Conservation (phyloP, 2,329 filamentous ascomycete species). For the Aureobasidium musti region DNA sequence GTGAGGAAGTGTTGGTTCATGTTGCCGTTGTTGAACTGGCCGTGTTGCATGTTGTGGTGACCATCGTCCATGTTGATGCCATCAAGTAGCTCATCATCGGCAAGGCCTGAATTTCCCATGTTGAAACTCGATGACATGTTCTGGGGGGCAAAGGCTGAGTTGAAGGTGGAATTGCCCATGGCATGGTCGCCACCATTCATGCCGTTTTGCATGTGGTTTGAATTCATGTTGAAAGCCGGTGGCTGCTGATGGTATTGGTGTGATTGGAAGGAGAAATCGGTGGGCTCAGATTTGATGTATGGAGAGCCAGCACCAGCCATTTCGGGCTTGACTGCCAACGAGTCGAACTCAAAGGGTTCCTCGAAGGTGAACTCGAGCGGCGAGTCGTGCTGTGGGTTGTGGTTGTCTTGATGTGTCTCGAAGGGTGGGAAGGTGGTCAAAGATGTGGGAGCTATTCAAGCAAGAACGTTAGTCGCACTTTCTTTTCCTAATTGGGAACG, state of each 20-base stretch:
- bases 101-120: constrained; percentile 74
- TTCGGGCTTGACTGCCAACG: constrained; percentile 33
- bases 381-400: constrained; percentile 40
- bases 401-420: constrained; percentile 35
- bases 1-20: constrained; percentile 28
- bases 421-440: constrained; percentile 42
- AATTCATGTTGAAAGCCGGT: constrained; percentile 34
- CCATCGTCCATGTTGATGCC: constrained; percentile 60
- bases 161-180: constrained; percentile 56
- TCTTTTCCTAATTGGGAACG: constrained; percentile 17
- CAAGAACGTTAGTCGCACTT: constrained; percentile 8
- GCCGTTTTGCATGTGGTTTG: constrained; percentile 23
- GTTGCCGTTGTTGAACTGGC: constrained; percentile 31
- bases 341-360: constrained; percentile 34
- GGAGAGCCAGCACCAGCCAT: constrained; percentile 61
- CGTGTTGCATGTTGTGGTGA: constrained; percentile 38
- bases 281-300: constrained; percentile 69
- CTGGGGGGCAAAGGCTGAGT: constrained; percentile 57
- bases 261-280: constrained; percentile 61
- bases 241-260: constrained; percentile 40
- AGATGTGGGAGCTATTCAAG: constrained; percentile 32
- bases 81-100: constrained; percentile 86
- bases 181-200: constrained; percentile 40
- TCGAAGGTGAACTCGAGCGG: constrained; percentile 41
- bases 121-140: constrained; percentile 72